Evolutionary conservation across 495 filamentous ascomycete genomes (phyloP).

Genomic region (Penicillium dipodomyicola): DNA sequence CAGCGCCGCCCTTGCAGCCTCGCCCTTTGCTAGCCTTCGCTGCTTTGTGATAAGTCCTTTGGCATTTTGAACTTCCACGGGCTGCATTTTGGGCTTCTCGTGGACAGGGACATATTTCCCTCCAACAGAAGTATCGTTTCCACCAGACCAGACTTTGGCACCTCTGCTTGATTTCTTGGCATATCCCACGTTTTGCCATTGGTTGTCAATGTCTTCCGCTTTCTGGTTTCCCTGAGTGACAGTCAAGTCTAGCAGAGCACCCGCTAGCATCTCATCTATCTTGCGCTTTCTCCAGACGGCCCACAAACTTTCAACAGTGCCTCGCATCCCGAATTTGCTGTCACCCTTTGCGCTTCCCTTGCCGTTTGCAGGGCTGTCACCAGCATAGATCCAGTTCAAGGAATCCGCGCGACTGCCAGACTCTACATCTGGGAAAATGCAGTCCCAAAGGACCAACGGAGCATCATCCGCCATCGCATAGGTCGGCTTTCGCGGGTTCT

Average conservation of each 20-base stretch:
- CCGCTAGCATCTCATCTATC: conserved; percentile 82
- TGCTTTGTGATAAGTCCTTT: conserved; percentile 73
- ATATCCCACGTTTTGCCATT: conserved; percentile 25
- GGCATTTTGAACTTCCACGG: conserved; percentile 71
- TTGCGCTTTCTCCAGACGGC: conserved; percentile 74
- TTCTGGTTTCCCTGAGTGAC: conserved; percentile 49
- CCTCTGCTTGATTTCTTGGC: conserved; percentile 36
- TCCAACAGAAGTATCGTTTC: conserved; percentile 52
- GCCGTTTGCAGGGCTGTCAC: conserved; percentile 48
- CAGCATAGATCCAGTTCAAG: conserved; percentile 77
- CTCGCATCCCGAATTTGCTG: conserved; percentile 60
- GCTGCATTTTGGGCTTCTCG: conserved; percentile 59
- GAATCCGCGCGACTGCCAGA: conserved; percentile 54
- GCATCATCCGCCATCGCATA: conserved; percentile 89
- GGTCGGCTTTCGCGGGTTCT: conserved; percentile 67
- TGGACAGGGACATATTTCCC: conserved; percentile 73
- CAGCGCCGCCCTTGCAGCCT: conserved; percentile 18
- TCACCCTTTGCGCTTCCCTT: conserved; percentile 36
- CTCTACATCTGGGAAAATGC: conserved; percentile 70
- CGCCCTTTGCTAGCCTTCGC: conserved; percentile 32
- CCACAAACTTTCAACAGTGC: conserved; percentile 76
- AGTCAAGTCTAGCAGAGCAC: conserved; percentile 62
- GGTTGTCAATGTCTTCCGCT: conserved; percentile 21
- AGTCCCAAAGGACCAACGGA: conserved; percentile 93
- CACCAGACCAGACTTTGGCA: conserved; percentile 70